These are phyloP conservation scores for Tetrahymena elliotti DNA, from an alignment of 73 alveolate species.

Conservation along the genomic window DNA sequence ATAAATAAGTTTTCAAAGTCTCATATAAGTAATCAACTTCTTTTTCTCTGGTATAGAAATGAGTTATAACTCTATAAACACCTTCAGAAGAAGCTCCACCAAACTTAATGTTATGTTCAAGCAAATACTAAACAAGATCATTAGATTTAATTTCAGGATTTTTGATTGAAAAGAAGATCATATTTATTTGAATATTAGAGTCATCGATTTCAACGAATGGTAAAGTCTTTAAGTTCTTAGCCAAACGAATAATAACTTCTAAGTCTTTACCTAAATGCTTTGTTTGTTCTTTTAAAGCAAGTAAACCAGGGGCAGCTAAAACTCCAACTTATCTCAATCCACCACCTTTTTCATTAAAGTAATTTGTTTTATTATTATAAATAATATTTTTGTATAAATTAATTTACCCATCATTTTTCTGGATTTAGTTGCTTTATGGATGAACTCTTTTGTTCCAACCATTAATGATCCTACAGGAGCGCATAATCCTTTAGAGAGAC, in stretches of 20 bases:
- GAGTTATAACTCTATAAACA: background rate
- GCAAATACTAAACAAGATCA: background rate
- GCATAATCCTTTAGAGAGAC: conserved; percentile 59
- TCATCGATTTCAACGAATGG: background rate
- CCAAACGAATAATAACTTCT: background rate
- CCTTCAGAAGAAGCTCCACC: background rate
- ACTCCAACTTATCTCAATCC: background rate
- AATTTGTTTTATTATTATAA: background rate
- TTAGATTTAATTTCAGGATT: background rate
- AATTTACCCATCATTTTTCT: background rate
- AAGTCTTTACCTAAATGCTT: background rate
- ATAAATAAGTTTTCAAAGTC: background rate
- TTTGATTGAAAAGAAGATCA: background rate
- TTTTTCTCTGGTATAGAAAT: background rate
- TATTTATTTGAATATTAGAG: background rate
- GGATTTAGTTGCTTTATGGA: background rate
- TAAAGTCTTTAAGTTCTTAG: background rate
- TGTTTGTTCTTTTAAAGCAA: background rate
- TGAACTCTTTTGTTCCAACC: conserved; percentile 31
- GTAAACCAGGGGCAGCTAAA: background rate
- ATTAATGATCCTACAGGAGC: conserved; percentile 63
- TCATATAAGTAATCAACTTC: background rate
- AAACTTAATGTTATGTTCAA: background rate
- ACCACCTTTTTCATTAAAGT: background rate
- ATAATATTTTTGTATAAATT: background rate